phyloP scores from a whole-genome alignment of 1,284 basidiomycete species.

The Kalmanozyma brasiliensis region DNA sequence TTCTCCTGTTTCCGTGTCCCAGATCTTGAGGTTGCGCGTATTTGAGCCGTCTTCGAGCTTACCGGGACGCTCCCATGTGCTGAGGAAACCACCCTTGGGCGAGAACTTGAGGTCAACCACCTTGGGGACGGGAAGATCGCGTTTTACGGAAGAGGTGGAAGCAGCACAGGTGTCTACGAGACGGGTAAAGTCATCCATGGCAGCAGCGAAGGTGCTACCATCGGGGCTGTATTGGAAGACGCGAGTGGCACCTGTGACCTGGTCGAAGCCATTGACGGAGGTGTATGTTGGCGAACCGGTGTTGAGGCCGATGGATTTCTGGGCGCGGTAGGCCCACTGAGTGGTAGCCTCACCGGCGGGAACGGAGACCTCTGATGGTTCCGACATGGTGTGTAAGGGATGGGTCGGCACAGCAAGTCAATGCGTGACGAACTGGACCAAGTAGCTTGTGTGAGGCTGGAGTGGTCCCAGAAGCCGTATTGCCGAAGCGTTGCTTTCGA shows the following conservation, averaged over 20 bases:
- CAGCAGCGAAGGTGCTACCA: conserved; percentile 86
- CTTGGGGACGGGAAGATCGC: conserved; percentile 72
- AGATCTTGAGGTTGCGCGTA: conserved; percentile 87
- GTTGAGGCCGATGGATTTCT: conserved; percentile 89
- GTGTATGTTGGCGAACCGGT: conserved; percentile 82
- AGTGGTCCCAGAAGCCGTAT: too few species aligned
- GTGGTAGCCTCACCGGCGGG: conserved; percentile 43
- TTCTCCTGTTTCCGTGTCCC: conserved; percentile 82
- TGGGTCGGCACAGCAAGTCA: conserved; percentile 19
- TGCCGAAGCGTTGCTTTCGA: too few species aligned
- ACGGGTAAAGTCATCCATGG: conserved; percentile 79
- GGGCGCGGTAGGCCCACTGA: conserved; percentile 76
- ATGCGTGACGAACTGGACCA: conserved; percentile 31
- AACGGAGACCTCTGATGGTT: conserved; percentile 35
- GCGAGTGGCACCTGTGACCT: conserved; percentile 76
- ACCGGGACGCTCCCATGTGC: conserved; percentile 91
- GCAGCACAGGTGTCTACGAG: conserved; percentile 73
- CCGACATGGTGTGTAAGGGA: conserved; percentile 20
- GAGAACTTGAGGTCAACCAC: conserved; percentile 89
- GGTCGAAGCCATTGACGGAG: conserved; percentile 75
- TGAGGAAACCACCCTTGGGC: conserved; percentile 88
- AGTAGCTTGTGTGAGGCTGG: too few species aligned
- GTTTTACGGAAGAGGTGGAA: conserved; percentile 54
- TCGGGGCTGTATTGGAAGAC: conserved; percentile 86
- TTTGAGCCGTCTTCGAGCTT: conserved; percentile 77